These are phyloP conservation scores for Cyanidiococcus yangmingshanensis DNA, from an alignment of 23 red algal species.

Conservation along the genomic window DNA sequence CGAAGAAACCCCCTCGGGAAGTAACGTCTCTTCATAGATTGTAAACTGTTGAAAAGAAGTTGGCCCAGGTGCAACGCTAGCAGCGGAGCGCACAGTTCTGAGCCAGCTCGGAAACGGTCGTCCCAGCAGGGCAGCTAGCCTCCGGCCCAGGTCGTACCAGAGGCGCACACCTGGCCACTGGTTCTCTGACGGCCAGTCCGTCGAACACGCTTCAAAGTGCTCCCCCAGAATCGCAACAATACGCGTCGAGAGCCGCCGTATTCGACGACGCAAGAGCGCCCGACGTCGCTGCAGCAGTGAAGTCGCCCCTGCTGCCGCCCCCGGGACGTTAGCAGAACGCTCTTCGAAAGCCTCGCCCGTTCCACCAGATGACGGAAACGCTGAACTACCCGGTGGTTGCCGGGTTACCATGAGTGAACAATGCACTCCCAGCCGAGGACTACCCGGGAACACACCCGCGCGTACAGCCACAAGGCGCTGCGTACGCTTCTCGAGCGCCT, in stretches of 20 bases:
- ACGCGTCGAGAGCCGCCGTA: not conserved
- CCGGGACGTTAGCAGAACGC: not conserved
- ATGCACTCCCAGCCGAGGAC: too few relatives aligned
- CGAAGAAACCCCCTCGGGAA: not conserved
- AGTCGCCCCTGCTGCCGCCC: not conserved
- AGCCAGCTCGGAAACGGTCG: not conserved
- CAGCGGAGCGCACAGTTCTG: not conserved
- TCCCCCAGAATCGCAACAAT: not conserved
- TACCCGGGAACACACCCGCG: too few relatives aligned
- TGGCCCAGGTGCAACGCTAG: not conserved
- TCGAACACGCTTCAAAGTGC: not conserved
- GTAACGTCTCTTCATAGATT: not conserved
- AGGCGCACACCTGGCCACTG: not conserved
- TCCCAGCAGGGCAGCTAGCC: not conserved
- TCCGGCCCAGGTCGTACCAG: not conserved
- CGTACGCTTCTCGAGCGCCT: too few relatives aligned
- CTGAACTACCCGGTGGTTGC: too few relatives aligned
- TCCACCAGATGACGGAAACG: too few relatives aligned
- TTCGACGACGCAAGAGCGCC: not conserved
- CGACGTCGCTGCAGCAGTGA: not conserved
- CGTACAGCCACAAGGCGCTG: too few relatives aligned
- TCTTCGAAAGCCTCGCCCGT: too few relatives aligned
- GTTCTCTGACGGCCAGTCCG: not conserved
- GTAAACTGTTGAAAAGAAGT: not conserved
- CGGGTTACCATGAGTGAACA: too few relatives aligned